phyloP scores from a whole-genome alignment of 805 yeast genomes.

The Zygoascus biomembranicola region DNA sequence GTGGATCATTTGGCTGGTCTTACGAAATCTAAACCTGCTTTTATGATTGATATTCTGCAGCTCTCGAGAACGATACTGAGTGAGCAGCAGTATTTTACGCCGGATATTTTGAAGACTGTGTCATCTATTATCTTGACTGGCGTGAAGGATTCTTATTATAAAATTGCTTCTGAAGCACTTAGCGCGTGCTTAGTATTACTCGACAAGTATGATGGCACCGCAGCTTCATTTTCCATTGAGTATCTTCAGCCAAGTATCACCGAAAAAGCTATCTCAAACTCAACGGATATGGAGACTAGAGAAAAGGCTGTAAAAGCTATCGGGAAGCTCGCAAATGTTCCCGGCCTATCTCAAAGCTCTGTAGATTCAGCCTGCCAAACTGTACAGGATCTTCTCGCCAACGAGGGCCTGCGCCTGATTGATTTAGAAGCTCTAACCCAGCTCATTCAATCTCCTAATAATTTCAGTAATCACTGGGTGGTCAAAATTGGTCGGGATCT shows the following conservation, averaged over 20 bases:
- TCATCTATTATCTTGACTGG: conserved; percentile 27
- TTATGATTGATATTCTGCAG: conserved; percentile 11
- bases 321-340: conserved; percentile 21
- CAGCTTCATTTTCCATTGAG: not conserved
- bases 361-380: conserved; percentile 26
- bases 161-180: conserved; percentile 29
- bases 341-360: conserved; percentile 16
- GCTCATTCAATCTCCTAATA: conserved; percentile 5
- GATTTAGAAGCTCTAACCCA: conserved; percentile 27
- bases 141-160: conserved; percentile 30
- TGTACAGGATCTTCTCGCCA: conserved; percentile 28
- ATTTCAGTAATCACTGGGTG: conserved; percentile 17
- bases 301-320: conserved; percentile 30
- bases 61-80: conserved; percentile 10
- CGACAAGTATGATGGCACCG: not conserved
- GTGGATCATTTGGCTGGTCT: conserved; percentile 4
- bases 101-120: conserved; percentile 6
- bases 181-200: conserved; percentile 22
- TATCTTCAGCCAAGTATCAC: conserved; percentile 20
- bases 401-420: conserved; percentile 30
- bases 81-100: conserved; percentile 8
- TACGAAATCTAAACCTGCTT: conserved; percentile 6
- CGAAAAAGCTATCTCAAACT: conserved; percentile 27
- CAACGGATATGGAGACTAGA: conserved; percentile 32
- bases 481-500: conserved; percentile 13